Base-by-base conservation (phyloP, 2,329 filamentous ascomycete genomes). In the Botrytis fabae region DNA sequence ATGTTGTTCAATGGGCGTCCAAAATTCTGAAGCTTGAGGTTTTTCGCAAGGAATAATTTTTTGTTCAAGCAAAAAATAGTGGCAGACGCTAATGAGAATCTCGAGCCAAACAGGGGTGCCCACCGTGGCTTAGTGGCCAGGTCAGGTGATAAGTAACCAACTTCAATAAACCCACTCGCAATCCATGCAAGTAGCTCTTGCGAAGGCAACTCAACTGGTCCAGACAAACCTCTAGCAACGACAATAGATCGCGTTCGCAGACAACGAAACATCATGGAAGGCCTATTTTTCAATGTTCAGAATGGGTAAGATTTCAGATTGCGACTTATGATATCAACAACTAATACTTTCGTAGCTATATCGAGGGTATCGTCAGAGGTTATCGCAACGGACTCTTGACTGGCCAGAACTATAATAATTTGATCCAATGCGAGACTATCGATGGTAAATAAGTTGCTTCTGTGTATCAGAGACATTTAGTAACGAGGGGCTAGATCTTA, bases 371-470 rank as follows among this genome's bases (percentile, higher is more conserved):
- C 82, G 94, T 98, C 80, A 93, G 96, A 80, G 96, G 96, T 76
- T 99, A 98, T 85, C 92, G 95, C 82, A 99, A 98, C 84, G 89
- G 92, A 80, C 92, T 99, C 76, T 89, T 99, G 81, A 98, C 93
- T 72, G 86, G 91, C 83, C 88, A 93, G 82, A 97, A 95, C 86
- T 99, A 99, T 86, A 91, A 88, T 85, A 99, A 98, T 86, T 85
- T 98, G 84, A 97, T 93, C 76, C 95, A 98, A 88, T 98, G 95
- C 89, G 95, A 98, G 85, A 97, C 91, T 68, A 95, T 98, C 80
- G 95, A 98, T 85, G 95, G 95, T 96, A 84, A 79, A 87, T 14
- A 42, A 60, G 22, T 51, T 4, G 28, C 32, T 42, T 22, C 5
- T 46, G 25, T 40, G 32, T 40, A 28, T 70, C 8, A 32, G n/a